Conservation (phyloP, 371 early-diverging fungal genomes). For the Basidiobolus meristosporus region DNA sequence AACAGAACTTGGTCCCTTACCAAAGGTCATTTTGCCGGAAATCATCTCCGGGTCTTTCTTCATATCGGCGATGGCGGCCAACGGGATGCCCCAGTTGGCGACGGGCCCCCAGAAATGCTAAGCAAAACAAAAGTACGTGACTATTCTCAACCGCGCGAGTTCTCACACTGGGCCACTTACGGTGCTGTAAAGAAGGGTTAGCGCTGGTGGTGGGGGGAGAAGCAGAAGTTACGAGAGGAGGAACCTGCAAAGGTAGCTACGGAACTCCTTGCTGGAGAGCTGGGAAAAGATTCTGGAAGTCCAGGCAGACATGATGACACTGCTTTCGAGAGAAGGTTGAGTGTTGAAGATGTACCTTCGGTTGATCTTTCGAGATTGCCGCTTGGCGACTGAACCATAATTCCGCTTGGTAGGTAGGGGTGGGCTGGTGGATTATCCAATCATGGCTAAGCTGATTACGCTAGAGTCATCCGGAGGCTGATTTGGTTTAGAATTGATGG, state of each 20-base stretch:
- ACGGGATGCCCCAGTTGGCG: conserved; percentile 94
- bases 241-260: conserved; percentile 7
- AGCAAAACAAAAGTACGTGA: neutral
- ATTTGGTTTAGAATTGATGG: no score
- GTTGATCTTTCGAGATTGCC: no score
- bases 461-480: no score
- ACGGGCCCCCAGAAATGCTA: conserved; percentile 87
- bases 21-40: conserved; percentile 84
- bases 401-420: no score
- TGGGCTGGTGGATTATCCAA: no score
- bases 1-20: conserved; percentile 11
- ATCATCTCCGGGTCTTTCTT: conserved; percentile 84
- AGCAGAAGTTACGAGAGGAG: neutral
- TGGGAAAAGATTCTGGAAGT: no score
- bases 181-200: neutral
- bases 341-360: no score
- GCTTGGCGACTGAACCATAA: no score
- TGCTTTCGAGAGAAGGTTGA: no score
- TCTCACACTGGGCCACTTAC: neutral
- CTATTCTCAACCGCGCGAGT: neutral
- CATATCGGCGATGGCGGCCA: conserved; percentile 88
- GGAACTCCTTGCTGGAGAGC: conserved; percentile 2
- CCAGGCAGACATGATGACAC: no score
- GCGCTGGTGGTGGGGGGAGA: neutral
- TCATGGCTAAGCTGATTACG: no score